phyloP scores from a whole-genome alignment of 805 yeast species.

The Lachancea kluyveri region DNA sequence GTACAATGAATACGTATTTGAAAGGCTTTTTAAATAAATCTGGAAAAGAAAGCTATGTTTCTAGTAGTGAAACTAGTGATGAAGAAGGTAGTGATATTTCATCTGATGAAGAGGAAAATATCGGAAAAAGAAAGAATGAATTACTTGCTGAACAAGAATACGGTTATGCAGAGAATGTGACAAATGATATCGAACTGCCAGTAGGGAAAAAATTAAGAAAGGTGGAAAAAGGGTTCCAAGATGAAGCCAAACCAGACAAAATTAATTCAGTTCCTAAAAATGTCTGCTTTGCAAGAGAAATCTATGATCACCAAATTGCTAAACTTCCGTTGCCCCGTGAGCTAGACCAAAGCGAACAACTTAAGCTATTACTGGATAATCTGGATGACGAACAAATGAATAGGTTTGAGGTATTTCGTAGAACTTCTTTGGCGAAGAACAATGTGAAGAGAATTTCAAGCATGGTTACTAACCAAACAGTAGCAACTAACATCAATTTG shows the following conservation, averaged over 20 bases:
- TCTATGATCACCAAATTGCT: conserved; percentile 15
- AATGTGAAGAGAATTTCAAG: conserved; percentile 79
- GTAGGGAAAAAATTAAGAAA: conserved; percentile 1
- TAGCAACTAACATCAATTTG: conserved; percentile 73
- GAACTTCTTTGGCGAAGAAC: conserved; percentile 66
- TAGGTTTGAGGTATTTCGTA: conserved; percentile 77
- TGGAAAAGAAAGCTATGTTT: conserved; percentile 19
- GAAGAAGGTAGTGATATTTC: no score
- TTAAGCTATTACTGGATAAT: conserved; percentile 58
- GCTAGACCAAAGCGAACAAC: conserved; percentile 47
- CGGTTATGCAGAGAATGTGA: no score
- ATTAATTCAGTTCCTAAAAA: conserved; percentile 24
- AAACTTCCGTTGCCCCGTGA: conserved; percentile 23
- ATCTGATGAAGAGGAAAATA: no score
- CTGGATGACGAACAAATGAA: conserved; percentile 80
- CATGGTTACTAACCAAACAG: conserved; percentile 70
- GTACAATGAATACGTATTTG: conserved; percentile 23
- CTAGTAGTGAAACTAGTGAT: conserved; percentile 8
- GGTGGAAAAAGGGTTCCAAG: no score
- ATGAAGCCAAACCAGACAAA: conserved; percentile 4
- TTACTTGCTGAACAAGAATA: no score
- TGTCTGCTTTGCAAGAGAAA: conserved; percentile 23
- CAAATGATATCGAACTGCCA: no score
- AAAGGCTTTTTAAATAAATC: conserved; percentile 4
- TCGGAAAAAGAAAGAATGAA: no score